Evolutionary conservation across 345 rosid species (phyloP), one percentile per base, ranked within the genome.

Genomic region (Atalantia buxifolia): DNA sequence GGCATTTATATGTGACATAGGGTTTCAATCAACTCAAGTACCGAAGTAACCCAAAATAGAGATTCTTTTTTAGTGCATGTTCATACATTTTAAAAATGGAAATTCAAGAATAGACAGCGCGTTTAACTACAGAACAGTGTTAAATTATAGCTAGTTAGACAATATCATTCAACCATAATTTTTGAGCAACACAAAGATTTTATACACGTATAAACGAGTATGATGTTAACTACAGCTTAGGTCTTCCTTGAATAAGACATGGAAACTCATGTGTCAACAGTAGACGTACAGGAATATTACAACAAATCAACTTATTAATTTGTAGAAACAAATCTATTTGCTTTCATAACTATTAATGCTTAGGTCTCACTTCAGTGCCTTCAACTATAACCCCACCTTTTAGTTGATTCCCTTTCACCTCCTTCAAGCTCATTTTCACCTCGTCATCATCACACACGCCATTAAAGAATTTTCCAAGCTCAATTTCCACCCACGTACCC

Each of bases 401-500:
- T 64, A 95, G 68, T 55, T 90, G 94, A 35, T 82, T 88, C 1
- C 93, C 97, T 74, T 87, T 89, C 22, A 91, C 90, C 77, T 95
- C 98, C 71, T 65, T 90, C 76, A 95, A 76, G 19, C 93, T 85
- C 92, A 90, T 89, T 61, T 66, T 83, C 42, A 91, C 86, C 72
- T 81, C 88, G 19, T 84, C 77, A 21, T 80, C 48, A 42, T 38
- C 72, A 9, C 50, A 75, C 6, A 24, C 79, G 18, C 87, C 90
- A 13, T 33, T 86, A 48, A 74, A 82, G 74, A 92, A 91, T 72
- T 88, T 92, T 5, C 98, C 98, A 0, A 91, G 48, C 86, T 91
- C 92, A 53, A 92, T 80, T 87, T 92, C 97, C 91, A 88, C 55
- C 97, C 97, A 94, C n/a, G n/a, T n/a, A n/a, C 6, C 93, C 95